These are phyloP conservation scores for Ceratocystis papillata DNA, from an alignment of 2,329 filamentous ascomycete genomes.

Conservation along the genomic window DNA sequence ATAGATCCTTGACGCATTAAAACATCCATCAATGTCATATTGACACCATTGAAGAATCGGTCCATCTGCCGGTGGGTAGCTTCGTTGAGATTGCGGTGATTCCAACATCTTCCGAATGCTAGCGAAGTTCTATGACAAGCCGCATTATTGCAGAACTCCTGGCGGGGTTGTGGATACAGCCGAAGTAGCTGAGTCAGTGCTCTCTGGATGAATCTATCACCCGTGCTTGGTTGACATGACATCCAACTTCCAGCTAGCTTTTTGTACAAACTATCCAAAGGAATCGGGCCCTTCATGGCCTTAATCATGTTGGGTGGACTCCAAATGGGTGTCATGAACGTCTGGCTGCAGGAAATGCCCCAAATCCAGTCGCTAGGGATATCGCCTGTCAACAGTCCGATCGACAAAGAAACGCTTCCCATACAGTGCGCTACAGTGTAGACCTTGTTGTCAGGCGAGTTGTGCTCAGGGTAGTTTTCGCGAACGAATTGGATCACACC, in stretches of 20 bases:
- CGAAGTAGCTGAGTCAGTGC: conserved; percentile 46
- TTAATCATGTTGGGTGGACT: conserved; percentile 47
- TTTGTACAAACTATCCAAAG: conserved; percentile 41
- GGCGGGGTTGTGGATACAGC: conserved; percentile 43
- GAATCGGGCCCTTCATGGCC: conserved; percentile 38
- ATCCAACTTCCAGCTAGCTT: conserved; percentile 45
- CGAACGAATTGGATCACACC: conserved; percentile 47
- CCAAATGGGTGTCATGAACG: conserved; percentile 55
- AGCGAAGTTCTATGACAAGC: conserved; percentile 51
- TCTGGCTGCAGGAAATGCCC: conserved; percentile 49
- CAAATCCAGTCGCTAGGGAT: conserved; percentile 47
- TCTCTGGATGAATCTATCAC: conserved; percentile 42
- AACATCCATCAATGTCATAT: conserved; percentile 46
- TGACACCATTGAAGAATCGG: conserved; percentile 51
- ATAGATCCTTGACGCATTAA: conserved; percentile 46
- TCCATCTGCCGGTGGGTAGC: conserved; percentile 53
- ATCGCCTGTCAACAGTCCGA: conserved; percentile 51
- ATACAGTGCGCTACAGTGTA: conserved; percentile 55
- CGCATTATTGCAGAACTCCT: conserved; percentile 51
- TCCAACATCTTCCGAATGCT: conserved; percentile 53
- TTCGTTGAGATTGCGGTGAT: conserved; percentile 53
- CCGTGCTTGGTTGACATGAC: conserved; percentile 38
- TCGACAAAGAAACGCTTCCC: conserved; percentile 48
- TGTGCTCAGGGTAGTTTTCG: conserved; percentile 29
- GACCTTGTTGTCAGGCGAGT: conserved; percentile 32